These are phyloP conservation scores for Brassica cretica DNA, from an alignment of 345 rosid genomes.

Conservation along the genomic window DNA sequence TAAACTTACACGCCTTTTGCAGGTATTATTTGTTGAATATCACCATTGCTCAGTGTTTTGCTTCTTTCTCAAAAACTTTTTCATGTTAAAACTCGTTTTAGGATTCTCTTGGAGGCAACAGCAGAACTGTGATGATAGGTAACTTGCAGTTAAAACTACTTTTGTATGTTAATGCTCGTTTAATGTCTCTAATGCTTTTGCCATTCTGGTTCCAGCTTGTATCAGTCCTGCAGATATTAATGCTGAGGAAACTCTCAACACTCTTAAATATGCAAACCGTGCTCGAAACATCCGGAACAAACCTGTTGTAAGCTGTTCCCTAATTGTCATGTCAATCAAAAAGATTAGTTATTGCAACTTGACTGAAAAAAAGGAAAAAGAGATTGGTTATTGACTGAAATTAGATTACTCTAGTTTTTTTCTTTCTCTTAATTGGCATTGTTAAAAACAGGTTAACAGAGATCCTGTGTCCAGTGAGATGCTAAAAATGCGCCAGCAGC, in stretches of 20 bases:
- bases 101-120: constrained; percentile 99
- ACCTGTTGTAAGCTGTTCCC: constrained; percentile 77
- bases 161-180: not conserved
- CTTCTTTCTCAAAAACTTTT: constrained; percentile 10
- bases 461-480: constrained; percentile 97
- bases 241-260: constrained; percentile 97
- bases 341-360: not conserved
- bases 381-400: not conserved
- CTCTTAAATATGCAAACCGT: constrained; percentile 96
- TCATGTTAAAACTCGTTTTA: constrained; percentile 24
- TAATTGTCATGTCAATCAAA: constrained; percentile 5
- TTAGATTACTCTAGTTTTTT: not conserved
- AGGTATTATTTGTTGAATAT: constrained; percentile 48
- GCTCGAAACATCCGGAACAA: constrained; percentile 97
- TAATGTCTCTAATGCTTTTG: not conserved
- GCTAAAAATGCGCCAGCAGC: constrained; percentile 95
- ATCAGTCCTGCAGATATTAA: constrained; percentile 98
- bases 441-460: constrained; percentile 68
- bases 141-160: constrained; percentile 9
- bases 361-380: not conserved
- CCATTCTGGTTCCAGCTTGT: constrained; percentile 61
- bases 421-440: not conserved
- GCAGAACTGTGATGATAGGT: constrained; percentile 99
- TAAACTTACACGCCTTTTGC: constrained; percentile 96
- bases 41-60: not conserved